Base-by-base conservation (phyloP, 1,284 basidiomycete species). In the Leccinum griseonigrum region DNA sequence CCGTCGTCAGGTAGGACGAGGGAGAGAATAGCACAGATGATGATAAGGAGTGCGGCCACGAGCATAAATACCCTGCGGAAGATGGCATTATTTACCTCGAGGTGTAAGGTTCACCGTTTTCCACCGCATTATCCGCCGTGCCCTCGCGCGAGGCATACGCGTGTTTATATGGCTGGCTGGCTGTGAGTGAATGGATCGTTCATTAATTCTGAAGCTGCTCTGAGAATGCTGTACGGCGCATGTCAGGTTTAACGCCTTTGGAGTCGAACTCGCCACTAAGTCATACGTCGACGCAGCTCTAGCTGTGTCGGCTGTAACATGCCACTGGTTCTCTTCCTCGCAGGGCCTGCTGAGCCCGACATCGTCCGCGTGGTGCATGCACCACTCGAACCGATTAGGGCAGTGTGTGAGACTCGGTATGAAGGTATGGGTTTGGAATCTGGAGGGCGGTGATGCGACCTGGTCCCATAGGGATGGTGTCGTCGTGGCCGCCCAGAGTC, bases 21-120 rank as follows among this genome's bases (percentile, higher is more conserved):
- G 28, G 28, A 18, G 26, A 46, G 2, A 32, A 29, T 11, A 28
- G 3, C 28, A 31, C 13, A 26, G 18, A 46, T 46, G 18, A 18
- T 10, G 29, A 57, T 50, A 18, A 52, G 34, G 3, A n/a, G 5
- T 31, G 32, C 26, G 28, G 29, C n/a, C 13, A 2, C 2, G 32
- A 28, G 52, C 40, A 28, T 53, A 63, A 29, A 60, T 64, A 63
- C 7, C 52, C 56, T 36, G 55, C 31, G 48, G 52, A n/a, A 52
- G 32, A 56, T 61, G 53, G 22, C 62, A 36, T 10, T 2, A 9
- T 4, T 13, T 9, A 22, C 46, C 26, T 28, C 22, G 29, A 48
- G n/a, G 60, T 28, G n/a, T 16, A 34, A 52, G 16, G 48, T 59
- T 51, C 29, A 58, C 52, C 60, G 61, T 9, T n/a, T 3, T 40